phyloP scores from a whole-genome alignment of 192 early-diverging fungal species.

The Coemansia sp. region DNA sequence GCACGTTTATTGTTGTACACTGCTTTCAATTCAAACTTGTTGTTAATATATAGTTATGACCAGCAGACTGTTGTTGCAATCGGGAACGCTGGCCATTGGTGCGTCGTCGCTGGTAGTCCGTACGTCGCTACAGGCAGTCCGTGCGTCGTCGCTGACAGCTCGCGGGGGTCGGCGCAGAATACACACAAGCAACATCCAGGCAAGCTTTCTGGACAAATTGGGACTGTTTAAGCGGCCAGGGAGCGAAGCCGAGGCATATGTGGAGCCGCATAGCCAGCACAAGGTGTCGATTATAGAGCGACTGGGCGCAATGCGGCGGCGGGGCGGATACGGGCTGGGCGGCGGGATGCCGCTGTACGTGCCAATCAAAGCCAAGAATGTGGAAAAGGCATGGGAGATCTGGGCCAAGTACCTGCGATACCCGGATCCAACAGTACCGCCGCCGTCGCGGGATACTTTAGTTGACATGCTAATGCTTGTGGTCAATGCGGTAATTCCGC shows the following conservation, averaged over 20 bases:
- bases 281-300: constrained; percentile 2
- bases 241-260: constrained; percentile 7
- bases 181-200: constrained; percentile 2
- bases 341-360: constrained; percentile 36
- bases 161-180: background rate
- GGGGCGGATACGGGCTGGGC: constrained; percentile 21
- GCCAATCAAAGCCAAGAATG: constrained; percentile 35
- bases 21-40: background rate
- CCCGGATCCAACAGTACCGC: background rate
- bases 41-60: constrained; percentile 6
- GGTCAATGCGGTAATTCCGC: background rate
- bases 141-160: background rate
- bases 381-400: constrained; percentile 48
- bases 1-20: background rate
- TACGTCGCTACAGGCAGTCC: no score
- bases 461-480: constrained; percentile 25
- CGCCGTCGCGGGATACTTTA: constrained; percentile 3
- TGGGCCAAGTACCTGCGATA: constrained; percentile 27
- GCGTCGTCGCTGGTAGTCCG: no score
- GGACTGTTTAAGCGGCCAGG: constrained; percentile 5
- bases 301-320: constrained; percentile 9
- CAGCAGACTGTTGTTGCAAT: constrained; percentile 8
- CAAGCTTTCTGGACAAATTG: constrained; percentile 4
- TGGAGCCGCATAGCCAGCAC: background rate
- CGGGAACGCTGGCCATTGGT: background rate